phyloP scores from a whole-genome alignment of 495 filamentous ascomycete species.

The Penicillium atrosanguineum region DNA sequence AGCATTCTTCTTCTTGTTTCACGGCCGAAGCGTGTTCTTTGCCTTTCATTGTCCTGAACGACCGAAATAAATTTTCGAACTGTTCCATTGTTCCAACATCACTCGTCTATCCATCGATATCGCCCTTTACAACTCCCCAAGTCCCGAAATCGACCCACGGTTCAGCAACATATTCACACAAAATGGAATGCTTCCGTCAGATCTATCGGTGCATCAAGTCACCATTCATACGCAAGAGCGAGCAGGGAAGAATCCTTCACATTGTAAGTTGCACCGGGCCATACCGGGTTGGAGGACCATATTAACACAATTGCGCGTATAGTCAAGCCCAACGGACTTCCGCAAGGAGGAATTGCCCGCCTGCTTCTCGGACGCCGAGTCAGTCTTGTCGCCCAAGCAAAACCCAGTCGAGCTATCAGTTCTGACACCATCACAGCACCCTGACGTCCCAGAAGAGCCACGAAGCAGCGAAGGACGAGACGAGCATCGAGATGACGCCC shows the following conservation, averaged over 20 bases:
- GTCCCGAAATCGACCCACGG: not conserved
- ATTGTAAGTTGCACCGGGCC: constrained; percentile 31
- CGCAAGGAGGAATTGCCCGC: constrained; percentile 44
- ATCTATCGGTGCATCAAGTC: constrained; percentile 37
- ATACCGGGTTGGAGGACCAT: not conserved
- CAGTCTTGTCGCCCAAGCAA: constrained; percentile 27
- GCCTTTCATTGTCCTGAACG: constrained; percentile 8
- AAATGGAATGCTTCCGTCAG: constrained; percentile 44
- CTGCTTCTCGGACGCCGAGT: constrained; percentile 46
- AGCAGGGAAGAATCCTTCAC: constrained; percentile 30
- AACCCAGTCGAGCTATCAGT: constrained; percentile 13
- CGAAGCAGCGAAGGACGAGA: constrained; percentile 29
- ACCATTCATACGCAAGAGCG: constrained; percentile 31
- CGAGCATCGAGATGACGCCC: constrained; percentile 24
- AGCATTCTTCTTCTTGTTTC: constrained; percentile 22
- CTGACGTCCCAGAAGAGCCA: constrained; percentile 38
- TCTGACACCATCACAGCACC: constrained; percentile 40
- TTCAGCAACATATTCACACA: not conserved
- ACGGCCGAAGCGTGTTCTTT: constrained; percentile 13
- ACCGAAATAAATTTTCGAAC: not conserved
- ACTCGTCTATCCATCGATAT: not conserved
- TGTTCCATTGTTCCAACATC: not conserved
- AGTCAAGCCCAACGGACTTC: constrained; percentile 48
- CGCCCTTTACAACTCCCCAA: constrained; percentile 13
- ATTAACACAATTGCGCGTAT: constrained; percentile 1